Evolutionary conservation across 2,329 filamentous ascomycete genomes (phyloP).

Genomic region (Penicillium decumbens): DNA sequence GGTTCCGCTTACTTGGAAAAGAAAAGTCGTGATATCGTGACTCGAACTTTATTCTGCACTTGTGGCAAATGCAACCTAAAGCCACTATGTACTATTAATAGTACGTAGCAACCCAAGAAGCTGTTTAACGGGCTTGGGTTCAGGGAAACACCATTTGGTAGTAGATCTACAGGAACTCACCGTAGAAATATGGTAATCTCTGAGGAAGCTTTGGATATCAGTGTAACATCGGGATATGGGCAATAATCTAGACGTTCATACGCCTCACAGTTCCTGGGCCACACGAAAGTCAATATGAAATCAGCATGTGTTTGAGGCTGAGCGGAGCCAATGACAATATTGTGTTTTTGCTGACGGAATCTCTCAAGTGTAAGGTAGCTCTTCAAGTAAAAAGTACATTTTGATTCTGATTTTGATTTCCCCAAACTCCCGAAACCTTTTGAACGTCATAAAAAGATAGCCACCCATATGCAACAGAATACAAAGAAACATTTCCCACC

Average conservation of each 20-base stretch:
- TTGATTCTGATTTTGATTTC: not conserved
- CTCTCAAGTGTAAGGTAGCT: not conserved
- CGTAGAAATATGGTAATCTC: conserved; percentile 6
- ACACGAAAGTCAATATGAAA: not conserved
- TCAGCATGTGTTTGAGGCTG: not conserved
- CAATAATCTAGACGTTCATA: not conserved
- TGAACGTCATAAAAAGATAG: not conserved
- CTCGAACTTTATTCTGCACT: conserved; percentile 7
- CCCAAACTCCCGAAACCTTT: no score
- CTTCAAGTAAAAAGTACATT: no score
- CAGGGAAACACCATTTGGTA: not conserved
- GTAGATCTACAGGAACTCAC: not conserved
- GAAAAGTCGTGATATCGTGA: conserved; percentile 8
- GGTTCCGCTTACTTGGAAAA: not conserved
- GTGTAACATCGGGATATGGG: not conserved
- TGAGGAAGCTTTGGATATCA: not conserved
- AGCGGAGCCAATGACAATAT: not conserved
- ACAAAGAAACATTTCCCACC: not conserved
- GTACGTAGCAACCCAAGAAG: not conserved
- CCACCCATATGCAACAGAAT: conserved; percentile 1
- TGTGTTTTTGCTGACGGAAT: not conserved
- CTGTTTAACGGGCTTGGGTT: not conserved
- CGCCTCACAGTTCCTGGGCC: no score
- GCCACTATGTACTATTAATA: conserved; percentile 12
- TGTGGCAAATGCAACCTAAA: conserved; percentile 15